Conservation (phyloP, 2,329 filamentous ascomycete species). For the Hypoxylon sp. region DNA sequence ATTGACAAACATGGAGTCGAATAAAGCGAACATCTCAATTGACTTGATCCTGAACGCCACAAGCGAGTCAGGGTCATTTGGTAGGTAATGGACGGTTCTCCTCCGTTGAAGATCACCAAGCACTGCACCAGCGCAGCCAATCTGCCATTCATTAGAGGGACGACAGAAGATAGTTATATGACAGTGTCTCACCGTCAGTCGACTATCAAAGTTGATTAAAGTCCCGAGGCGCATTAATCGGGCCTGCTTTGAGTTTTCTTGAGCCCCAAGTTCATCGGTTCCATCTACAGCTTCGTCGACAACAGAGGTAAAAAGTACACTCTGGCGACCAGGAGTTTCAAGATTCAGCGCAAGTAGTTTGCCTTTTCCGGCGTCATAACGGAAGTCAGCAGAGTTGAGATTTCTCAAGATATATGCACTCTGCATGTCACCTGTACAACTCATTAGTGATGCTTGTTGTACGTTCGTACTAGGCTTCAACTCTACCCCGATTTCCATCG, state of each 20-base stretch:
- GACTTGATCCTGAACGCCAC: slow-evolving; percentile 70
- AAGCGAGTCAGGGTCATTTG: slow-evolving; percentile 68
- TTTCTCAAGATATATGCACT: slow-evolving; percentile 71
- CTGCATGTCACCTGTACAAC: slow-evolving; percentile 53
- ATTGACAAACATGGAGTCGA: slow-evolving; percentile 80
- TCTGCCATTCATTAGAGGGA: slow-evolving; percentile 54
- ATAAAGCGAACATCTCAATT: slow-evolving; percentile 81
- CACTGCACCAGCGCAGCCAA: slow-evolving; percentile 90
- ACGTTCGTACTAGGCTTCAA: background rate
- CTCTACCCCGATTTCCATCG: slow-evolving; percentile 49
- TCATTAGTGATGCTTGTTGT: slow-evolving; percentile 29
- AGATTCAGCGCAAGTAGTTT: slow-evolving; percentile 73
- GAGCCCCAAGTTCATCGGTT: slow-evolving; percentile 55
- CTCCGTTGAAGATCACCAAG: slow-evolving; percentile 82
- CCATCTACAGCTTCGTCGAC: slow-evolving; percentile 56
- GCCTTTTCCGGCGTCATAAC: slow-evolving; percentile 73
- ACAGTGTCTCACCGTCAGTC: slow-evolving; percentile 68
- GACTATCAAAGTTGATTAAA: slow-evolving; percentile 80
- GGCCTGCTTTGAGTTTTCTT: slow-evolving; percentile 69
- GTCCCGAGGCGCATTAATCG: slow-evolving; percentile 77
- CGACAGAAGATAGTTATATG: background rate
- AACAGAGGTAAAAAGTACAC: slow-evolving; percentile 73
- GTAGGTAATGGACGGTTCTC: slow-evolving; percentile 71
- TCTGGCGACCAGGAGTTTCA: slow-evolving; percentile 61
- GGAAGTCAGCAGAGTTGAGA: slow-evolving; percentile 79